Base-by-base conservation (phyloP, 352 stramenopile species). In the Globisporangium cederbergense region DNA sequence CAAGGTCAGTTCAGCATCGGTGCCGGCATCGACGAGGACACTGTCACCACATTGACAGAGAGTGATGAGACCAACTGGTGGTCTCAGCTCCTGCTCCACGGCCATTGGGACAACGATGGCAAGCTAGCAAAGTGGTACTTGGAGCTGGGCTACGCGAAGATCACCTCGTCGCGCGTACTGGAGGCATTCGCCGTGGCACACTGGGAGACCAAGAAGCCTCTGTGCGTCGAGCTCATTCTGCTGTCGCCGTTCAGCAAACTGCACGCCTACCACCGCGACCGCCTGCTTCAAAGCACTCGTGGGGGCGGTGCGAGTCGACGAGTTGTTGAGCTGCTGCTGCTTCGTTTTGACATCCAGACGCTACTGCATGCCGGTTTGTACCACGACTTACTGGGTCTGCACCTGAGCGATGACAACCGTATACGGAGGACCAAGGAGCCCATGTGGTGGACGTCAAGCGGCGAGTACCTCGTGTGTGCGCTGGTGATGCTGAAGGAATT, bases 381-480 rank as follows among this genome's bases (percentile, higher is more conserved):
- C 58, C 28, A 72, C 0, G 50, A 71, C 0, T 38, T 91, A 4
- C 67, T 88, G 30, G 56, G 6, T n/a, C 62, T 78, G 47, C 61
- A 64, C 32, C 32, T 64, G 57, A 46, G 9, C 14, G 49, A 53
- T 8, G 42, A 32, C 16, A 49, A 28, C 25, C 25, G 25, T 6
- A 16, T 22, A 34, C 13, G 25, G 25, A 22, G 18, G 42, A 30
- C 4, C 16, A 54, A 47, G 6, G 4, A 32, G 46, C 38, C 11
- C 32, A 0, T 49, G 1, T 56, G 28, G 13, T 93, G 82, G 81
- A 93, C 79, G 2, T 88, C 82, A 25, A 86, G 68, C 14, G 66
- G 75, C 18, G 73, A 83, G 70, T 93, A 89, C 38, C 73, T 84
- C 20, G 71, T 91, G 13, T 91, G 79, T 40, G 80, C 75, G 36